A percentile compares a stretch with the other conserved stretches of the same genome.
Conservation (phyloP, 345 rosid species). For the Toxicodendron radicans region DNA sequence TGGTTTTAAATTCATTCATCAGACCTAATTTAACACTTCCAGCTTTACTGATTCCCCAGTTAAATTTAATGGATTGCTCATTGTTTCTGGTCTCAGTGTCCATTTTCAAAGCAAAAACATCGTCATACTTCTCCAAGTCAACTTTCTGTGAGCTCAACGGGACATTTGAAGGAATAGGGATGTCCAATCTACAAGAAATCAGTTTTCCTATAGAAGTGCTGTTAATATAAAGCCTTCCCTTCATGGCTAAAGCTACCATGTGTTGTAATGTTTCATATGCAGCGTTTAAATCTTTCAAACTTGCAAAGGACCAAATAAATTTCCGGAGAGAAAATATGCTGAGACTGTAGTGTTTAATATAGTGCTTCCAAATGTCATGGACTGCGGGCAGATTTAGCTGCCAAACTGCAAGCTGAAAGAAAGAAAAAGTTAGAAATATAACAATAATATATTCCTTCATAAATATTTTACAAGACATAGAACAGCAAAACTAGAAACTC, state of each 20-base stretch:
- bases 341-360: conserved; percentile 55
- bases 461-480: not conserved
- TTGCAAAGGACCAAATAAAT: conserved; percentile 65
- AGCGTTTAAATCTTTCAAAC: conserved; percentile 64
- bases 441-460: conserved; percentile 17
- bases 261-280: conserved; percentile 70
- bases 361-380: conserved; percentile 65
- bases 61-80: conserved; percentile 24
- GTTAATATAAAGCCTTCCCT: conserved; percentile 32
- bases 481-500: not conserved
- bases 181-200: conserved; percentile 55
- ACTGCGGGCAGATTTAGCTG: conserved; percentile 59
- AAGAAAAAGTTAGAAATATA: conserved; percentile 7
- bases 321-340: conserved; percentile 43
- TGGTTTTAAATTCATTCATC: conserved; percentile 20
- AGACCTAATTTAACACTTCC: conserved; percentile 23
- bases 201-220: conserved; percentile 28
- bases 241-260: conserved; percentile 57
- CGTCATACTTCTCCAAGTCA: conserved; percentile 30
- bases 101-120: conserved; percentile 20
- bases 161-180: conserved; percentile 59
- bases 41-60: conserved; percentile 24
- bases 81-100: conserved; percentile 25
- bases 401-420: conserved; percentile 77
- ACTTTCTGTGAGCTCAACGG: conserved; percentile 38